Evolutionary conservation across 371 early-diverging fungal genomes (phyloP).

Genomic region (Actinomucor elegans): DNA sequence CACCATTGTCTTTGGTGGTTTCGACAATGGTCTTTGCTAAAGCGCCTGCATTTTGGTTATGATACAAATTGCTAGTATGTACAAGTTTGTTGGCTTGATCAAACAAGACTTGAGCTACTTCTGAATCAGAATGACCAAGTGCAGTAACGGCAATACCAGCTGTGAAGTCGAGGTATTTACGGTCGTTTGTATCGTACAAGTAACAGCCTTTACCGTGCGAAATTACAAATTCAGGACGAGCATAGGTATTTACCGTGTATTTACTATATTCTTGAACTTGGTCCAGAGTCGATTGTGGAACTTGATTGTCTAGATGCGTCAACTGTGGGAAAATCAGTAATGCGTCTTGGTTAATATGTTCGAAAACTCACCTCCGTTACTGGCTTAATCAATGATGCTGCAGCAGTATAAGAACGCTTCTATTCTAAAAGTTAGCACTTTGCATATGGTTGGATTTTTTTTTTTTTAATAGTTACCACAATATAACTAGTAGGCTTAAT

Average conservation of each 20-base stretch:
- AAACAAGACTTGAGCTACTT: constrained; percentile 63
- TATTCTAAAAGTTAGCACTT: neutral
- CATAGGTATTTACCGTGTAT: constrained; percentile 67
- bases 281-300: constrained; percentile 41
- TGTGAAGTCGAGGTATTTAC: constrained; percentile 79
- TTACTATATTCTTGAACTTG: constrained; percentile 46
- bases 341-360: neutral
- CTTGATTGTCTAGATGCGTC: constrained; percentile 50
- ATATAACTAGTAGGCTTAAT: neutral
- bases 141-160: constrained; percentile 92
- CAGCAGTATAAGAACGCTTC: constrained; percentile 18
- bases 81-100: constrained; percentile 80
- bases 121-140: constrained; percentile 80
- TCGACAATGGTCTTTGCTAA: constrained; percentile 71
- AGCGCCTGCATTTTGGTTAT: constrained; percentile 74
- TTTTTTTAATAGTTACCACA: constrained; percentile 5
- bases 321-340: constrained; percentile 29
- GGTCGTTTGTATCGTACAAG: constrained; percentile 68
- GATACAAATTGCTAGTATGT: constrained; percentile 84
- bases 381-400: constrained; percentile 16
- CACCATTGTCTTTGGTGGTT: constrained; percentile 48
- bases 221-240: constrained; percentile 65
- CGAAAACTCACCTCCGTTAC: constrained; percentile 11
- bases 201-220: constrained; percentile 75
- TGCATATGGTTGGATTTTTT: neutral